Evolutionary conservation across 371 early-diverging fungal species (phyloP), one percentile per base, ranked within the genome.

Genomic region (Mucor piriformis): DNA sequence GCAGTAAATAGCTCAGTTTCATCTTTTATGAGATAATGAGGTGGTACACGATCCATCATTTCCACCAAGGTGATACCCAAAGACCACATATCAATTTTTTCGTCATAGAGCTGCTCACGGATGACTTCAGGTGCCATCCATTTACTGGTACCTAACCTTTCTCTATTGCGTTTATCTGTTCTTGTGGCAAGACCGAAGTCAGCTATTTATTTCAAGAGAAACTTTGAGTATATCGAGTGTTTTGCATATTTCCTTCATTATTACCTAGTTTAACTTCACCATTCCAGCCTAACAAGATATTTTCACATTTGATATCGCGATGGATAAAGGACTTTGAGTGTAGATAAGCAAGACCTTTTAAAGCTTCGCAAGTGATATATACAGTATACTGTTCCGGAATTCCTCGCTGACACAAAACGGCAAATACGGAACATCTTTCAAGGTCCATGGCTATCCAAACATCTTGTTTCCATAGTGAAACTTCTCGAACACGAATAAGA

Each of bases 121-220:
- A 96, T 92, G 85, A 99, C 96, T 81, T 96, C 96, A 35, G 92
- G 95, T 4, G 95, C 93, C 70, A 99, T 83, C 75, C 99, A 99
- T 76, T 99, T 99, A 66, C 94, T 79, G 0, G 99, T 99, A 11
- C 99, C 99, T 71, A 99, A 56, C 92, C 76, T 5, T 91, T 99
- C 67, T 70, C 81, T 52, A 91, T 88, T 79, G 82, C 86, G 59
- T 50, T 61, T 57, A 8, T 53, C 66, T 8, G 67, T 63, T 21
- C 76, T 69, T 32, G 81, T 75, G 8, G 81, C 73, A 34, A 80
- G 50, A n/a, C 73, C 76, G 60, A 81, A 73, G 42, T 78, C 68
- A 67, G 76, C 74, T 70, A 55, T 47, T 24, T 43, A 40, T 29
- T 44, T 12, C 3, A 34, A 34, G 13, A 49, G 3, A 2, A n/a